These are phyloP conservation scores for Diplodia scrobiculata DNA, from an alignment of 2,329 filamentous ascomycete genomes.

Conservation along the genomic window DNA sequence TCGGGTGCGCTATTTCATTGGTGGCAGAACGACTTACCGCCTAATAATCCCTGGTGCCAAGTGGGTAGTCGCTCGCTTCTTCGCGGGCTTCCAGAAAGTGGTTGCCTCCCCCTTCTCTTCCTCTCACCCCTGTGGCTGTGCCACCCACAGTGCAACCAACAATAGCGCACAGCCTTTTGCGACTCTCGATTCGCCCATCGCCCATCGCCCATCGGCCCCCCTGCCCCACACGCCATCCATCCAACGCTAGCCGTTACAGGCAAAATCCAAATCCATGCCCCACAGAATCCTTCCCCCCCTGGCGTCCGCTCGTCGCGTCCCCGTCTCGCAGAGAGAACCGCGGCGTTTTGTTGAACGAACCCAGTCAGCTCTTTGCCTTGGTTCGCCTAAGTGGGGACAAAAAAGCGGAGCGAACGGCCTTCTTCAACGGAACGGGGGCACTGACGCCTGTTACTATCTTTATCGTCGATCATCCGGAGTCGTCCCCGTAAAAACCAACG, in stretches of 20 bases:
- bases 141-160: background rate
- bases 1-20: no score
- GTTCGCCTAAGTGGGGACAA: background rate
- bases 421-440: background rate
- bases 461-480: background rate
- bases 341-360: background rate
- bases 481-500: background rate
- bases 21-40: no score
- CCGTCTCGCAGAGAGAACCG: background rate
- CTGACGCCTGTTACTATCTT: background rate
- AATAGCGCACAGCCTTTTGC: background rate
- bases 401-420: no score
- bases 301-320: background rate
- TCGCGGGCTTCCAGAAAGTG: background rate
- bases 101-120: constrained; percentile 3
- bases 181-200: background rate
- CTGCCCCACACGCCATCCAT: background rate
- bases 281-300: background rate
- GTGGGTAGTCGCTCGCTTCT: no score
- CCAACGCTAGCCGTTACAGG: background rate
- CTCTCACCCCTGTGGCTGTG: constrained; percentile 11
- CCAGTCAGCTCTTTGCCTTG: background rate
- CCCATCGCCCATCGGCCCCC: background rate
- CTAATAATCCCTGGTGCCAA: no score
- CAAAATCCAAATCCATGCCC: constrained; percentile 1